A percentile compares a stretch with the other conserved stretches of the same genome.
Conservation (phyloP, 2,329 filamentous ascomycete genomes). For the Xylariaceae sp. region DNA sequence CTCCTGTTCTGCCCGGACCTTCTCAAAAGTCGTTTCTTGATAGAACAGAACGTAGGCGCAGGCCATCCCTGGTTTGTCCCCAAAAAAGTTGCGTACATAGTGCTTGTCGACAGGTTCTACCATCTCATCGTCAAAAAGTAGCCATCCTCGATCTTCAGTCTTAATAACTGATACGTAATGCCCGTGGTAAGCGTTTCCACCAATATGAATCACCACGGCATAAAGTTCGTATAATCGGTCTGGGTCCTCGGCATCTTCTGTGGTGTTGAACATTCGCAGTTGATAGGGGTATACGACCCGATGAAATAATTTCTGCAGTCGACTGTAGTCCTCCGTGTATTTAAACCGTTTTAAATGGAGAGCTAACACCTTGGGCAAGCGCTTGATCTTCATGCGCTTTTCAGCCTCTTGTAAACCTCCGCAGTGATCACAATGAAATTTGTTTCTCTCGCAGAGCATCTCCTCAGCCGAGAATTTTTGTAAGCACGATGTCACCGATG, state of each 20-base stretch:
- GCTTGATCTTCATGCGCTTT: constrained; percentile 99
- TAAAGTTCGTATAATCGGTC: constrained; percentile 96
- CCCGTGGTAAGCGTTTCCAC: constrained; percentile 93
- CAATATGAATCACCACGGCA: constrained; percentile 96
- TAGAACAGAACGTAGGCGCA: constrained; percentile 98
- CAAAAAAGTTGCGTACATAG: constrained; percentile 97
- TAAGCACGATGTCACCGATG: constrained; percentile 93
- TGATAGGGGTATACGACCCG: constrained; percentile 97
- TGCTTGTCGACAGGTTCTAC: constrained; percentile 97
- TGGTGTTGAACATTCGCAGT: constrained; percentile 95
- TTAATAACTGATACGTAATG: constrained; percentile 99
- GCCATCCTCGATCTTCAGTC: constrained; percentile 92
- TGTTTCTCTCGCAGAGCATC: constrained; percentile 98
- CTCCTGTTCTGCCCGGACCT: constrained; percentile 78
- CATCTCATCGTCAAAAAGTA: constrained; percentile 97
- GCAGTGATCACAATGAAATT: constrained; percentile 98
- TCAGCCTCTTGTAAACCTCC: constrained; percentile 96
- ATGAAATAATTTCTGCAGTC: constrained; percentile 95
- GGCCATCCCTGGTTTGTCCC: constrained; percentile 86
- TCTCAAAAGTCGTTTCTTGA: constrained; percentile 81
- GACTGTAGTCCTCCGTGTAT: constrained; percentile 93
- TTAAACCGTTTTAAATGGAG: constrained; percentile 97
- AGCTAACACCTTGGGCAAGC: constrained; percentile 86
- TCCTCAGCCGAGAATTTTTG: constrained; percentile 97
- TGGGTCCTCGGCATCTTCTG: constrained; percentile 90